Evolutionary conservation across 2,329 filamentous ascomycete species (phyloP).

Genomic region (Phyllosticta citribraziliensis): DNA sequence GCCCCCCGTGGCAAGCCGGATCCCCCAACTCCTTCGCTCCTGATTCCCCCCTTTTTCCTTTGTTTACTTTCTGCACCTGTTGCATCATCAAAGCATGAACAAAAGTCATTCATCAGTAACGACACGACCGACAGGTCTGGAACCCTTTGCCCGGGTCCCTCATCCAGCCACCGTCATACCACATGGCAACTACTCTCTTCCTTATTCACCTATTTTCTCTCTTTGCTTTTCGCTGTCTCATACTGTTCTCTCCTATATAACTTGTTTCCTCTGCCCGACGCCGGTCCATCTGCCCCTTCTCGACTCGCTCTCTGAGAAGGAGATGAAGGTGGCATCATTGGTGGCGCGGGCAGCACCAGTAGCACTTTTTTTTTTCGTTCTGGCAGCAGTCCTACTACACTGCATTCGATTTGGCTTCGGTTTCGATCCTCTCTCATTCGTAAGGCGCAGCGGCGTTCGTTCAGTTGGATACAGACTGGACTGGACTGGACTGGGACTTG

Average conservation of each 20-base stretch:
- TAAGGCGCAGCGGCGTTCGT: neutral
- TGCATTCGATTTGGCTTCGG: neutral
- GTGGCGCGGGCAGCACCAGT: neutral
- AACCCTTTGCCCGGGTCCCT: neutral
- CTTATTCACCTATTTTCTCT: neutral
- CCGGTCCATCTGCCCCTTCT: neutral
- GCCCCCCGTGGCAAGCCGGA: neutral
- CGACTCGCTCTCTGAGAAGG: neutral
- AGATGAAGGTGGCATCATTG: neutral
- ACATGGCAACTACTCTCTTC: neutral
- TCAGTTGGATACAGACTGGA: neutral
- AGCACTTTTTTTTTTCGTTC: no score
- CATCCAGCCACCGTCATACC: neutral
- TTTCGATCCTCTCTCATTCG: neutral
- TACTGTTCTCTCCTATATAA: neutral
- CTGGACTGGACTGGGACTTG: neutral
- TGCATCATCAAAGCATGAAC: neutral
- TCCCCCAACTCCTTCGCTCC: neutral
- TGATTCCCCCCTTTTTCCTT: neutral
- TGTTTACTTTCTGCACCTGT: neutral
- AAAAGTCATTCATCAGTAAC: neutral
- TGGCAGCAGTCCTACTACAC: neutral
- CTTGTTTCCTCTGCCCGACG: neutral
- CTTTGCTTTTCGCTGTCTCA: neutral
- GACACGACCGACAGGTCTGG: neutral